phyloP scores from a whole-genome alignment of 306 rosid species.

The Lotus japonicus region DNA sequence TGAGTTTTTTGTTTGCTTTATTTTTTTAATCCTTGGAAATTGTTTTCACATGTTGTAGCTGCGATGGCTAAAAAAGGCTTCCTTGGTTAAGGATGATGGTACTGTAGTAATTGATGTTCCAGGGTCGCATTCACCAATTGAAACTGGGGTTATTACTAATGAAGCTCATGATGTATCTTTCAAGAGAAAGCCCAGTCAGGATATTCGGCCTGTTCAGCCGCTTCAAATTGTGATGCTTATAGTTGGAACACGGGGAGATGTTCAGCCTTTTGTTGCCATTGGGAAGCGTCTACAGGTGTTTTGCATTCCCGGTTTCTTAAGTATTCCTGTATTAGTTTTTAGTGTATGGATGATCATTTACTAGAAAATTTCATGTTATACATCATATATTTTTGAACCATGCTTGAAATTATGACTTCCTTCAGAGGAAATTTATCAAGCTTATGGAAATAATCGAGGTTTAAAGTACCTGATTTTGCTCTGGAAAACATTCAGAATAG shows the following conservation, averaged over 20 bases:
- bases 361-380: background rate
- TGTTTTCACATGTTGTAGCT: conserved; percentile 40
- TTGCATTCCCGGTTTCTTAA: background rate
- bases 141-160: conserved; percentile 18
- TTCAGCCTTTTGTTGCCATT: conserved; percentile 90
- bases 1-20: background rate
- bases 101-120: conserved; percentile 68
- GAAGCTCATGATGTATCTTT: conserved; percentile 14
- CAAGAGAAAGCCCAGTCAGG: conserved; percentile 23
- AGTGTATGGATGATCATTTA: background rate
- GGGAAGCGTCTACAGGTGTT: conserved; percentile 84
- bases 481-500: background rate
- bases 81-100: conserved; percentile 55
- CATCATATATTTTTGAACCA: background rate
- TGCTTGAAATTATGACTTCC: conserved; percentile 7
- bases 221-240: conserved; percentile 87
- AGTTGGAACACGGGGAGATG: conserved; percentile 94
- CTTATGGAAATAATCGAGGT: background rate
- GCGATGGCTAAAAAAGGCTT: conserved; percentile 45
- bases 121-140: conserved; percentile 28
- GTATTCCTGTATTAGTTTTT: background rate
- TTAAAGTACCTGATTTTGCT: conserved; percentile 5
- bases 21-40: background rate
- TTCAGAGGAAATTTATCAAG: conserved; percentile 4
- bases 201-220: conserved; percentile 52